Evolutionary conservation across 371 early-diverging fungal genomes (phyloP), one percentile per base, ranked within the genome.

Genomic region (Hamiltosporidium tvaerminnensis): DNA sequence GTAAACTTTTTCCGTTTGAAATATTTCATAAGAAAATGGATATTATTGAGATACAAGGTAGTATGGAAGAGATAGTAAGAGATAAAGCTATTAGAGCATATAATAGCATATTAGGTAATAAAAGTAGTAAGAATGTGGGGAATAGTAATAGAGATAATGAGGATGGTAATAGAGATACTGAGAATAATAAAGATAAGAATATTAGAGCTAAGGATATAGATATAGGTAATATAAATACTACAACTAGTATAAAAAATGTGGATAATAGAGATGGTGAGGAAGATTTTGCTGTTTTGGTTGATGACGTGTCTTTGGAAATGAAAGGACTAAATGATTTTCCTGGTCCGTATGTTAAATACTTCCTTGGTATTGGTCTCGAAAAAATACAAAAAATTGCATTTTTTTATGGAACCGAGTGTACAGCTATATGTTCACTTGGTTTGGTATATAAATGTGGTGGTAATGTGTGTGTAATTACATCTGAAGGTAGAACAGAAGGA

Each of bases 291-390:
- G 35, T 61, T 14, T 41, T 69, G 16, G 44, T 65, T 2, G 70
- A 69, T 36, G 70, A 69, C 55, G 56, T 55, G 12, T 55, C 59
- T 33, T 49, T 69, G 2, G 57, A 58, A 39, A 35, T 69, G 16
- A 47, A 44, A 31, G 65, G 61, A 38, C 56, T 69, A 10, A 59
- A 61, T 35, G 70, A 66, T 47, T 69, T 65, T 53, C 70, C 70
- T 34, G 70, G 70, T 16, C 66, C 63, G 30, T 69, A 69, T 47
- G 56, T 57, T 0, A 69, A 69, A 56, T 52, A 65, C 48, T 69
- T 69, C 58, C 39, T 69, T 7, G 57, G 57, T 32, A 65, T 69
- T 16, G 70, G 70, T 10, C 30, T 34, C 1, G 49, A 64, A 1
- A 32, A 32, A 47, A 56, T 69, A 7, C 49, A 64, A 58, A 63